A percentile compares a stretch with the other conserved stretches of the same genome.
phyloP scores from a whole-genome alignment of 345 rosid genomes.

The Citrus australasica region DNA sequence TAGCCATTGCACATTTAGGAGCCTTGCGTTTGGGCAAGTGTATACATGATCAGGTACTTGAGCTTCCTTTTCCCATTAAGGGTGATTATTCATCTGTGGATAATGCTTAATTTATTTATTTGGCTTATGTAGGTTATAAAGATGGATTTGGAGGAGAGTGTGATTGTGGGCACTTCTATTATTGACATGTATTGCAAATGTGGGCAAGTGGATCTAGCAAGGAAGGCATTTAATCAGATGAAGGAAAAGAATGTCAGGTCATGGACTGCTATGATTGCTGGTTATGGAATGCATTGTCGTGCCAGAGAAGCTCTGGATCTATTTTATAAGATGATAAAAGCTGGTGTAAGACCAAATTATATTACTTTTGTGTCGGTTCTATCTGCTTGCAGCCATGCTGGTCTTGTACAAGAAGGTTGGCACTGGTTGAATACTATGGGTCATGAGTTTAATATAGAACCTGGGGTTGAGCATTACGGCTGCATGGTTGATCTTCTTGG shows the following conservation, averaged over 20 bases:
- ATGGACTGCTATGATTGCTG: conserved; percentile 86
- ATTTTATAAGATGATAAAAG: conserved; percentile 57
- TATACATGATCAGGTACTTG: conserved; percentile 70
- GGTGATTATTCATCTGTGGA: not conserved
- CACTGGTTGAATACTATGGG: conserved; percentile 71
- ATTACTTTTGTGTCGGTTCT: conserved; percentile 79
- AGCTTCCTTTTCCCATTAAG: not conserved
- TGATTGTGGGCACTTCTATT: conserved; percentile 64
- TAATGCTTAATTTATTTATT: conserved; percentile 1
- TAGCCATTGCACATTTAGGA: conserved; percentile 76
- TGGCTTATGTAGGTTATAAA: conserved; percentile 54
- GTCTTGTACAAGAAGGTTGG: conserved; percentile 76
- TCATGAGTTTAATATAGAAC: conserved; percentile 51
- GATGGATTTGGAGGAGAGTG: conserved; percentile 64
- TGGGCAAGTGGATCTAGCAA: conserved; percentile 65
- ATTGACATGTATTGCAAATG: conserved; percentile 92
- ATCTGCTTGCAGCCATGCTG: conserved; percentile 84
- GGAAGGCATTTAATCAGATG: conserved; percentile 60
- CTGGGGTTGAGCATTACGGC: conserved; percentile 80
- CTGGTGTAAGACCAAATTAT: conserved; percentile 67
- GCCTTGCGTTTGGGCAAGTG: conserved; percentile 61
- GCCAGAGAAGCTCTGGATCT: conserved; percentile 72
- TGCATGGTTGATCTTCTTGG: conserved; percentile 97
- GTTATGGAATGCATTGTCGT: conserved; percentile 83
- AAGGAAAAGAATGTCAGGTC: conserved; percentile 72